These are phyloP conservation scores for Nicotiana tabacum DNA, from an alignment of 257 asterid species.

Conservation along the genomic window DNA sequence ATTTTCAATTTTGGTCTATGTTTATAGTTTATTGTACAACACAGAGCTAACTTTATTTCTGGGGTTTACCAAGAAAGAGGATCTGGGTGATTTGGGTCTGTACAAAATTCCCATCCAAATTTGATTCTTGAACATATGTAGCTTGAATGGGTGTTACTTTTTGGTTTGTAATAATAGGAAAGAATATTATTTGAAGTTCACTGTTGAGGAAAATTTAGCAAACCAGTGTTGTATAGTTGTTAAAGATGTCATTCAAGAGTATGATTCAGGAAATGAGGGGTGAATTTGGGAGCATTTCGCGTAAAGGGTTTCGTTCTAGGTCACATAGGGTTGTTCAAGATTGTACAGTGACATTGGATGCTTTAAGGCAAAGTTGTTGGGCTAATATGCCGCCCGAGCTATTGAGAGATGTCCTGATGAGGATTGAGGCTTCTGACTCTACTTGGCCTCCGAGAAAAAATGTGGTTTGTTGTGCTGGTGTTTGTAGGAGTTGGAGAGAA, in stretches of 20 bases:
- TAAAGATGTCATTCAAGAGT: conserved; percentile 33
- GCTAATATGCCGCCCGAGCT: conserved; percentile 92
- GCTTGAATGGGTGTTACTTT: neutral
- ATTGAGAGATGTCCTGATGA: conserved; percentile 73
- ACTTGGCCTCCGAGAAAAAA: conserved; percentile 70
- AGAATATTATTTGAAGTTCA: neutral
- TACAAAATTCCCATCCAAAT: neutral
- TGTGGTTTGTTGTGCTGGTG: conserved; percentile 95
- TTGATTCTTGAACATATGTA: neutral
- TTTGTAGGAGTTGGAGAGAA: conserved; percentile 95
- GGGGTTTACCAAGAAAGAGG: neutral
- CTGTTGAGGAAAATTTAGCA: neutral
- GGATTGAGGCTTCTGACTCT: conserved; percentile 72
- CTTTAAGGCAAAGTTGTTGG: conserved; percentile 90
- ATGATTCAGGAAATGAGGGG: conserved; percentile 39
- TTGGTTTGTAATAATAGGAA: neutral
- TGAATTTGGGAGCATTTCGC: conserved; percentile 39
- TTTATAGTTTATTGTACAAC: neutral
- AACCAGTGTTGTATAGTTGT: neutral
- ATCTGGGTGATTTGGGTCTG: neutral
- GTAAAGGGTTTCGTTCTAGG: conserved; percentile 42
- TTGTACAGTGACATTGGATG: conserved; percentile 46
- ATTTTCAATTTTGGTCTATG: neutral
- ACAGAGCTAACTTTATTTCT: neutral
- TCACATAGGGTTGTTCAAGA: conserved; percentile 46